phyloP scores from a whole-genome alignment of 2,329 filamentous ascomycete species.

The Davidsoniella virescens region DNA sequence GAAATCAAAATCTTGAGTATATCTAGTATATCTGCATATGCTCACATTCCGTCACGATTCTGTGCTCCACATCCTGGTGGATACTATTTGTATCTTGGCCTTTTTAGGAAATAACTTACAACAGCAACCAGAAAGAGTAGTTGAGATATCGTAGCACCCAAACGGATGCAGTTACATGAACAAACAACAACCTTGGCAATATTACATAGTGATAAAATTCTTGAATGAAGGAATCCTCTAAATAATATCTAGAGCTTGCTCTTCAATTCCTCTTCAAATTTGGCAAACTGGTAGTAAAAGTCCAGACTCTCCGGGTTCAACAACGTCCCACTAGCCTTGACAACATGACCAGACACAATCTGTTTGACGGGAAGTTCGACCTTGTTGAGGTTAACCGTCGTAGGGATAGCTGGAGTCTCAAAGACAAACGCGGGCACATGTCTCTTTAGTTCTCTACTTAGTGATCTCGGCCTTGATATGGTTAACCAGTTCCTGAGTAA shows the following conservation, averaged over 20 bases:
- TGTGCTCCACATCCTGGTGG: too few relatives aligned
- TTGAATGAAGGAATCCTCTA: background rate
- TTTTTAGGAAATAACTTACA: background rate
- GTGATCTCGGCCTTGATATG: constrained; percentile 49
- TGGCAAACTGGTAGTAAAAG: constrained; percentile 63
- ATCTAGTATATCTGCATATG: background rate
- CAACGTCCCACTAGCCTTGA: constrained; percentile 63
- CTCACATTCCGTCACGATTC: background rate
- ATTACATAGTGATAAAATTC: too few relatives aligned
- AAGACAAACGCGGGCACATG: constrained; percentile 70
- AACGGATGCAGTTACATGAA: too few relatives aligned
- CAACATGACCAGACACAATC: constrained; percentile 57
- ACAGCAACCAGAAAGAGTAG: background rate
- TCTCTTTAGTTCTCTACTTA: constrained; percentile 49
- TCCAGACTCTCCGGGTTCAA: constrained; percentile 54
- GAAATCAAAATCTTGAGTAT: too few relatives aligned
- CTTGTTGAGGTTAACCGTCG: constrained; percentile 72
- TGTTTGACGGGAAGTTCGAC: constrained; percentile 74
- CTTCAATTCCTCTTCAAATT: background rate
- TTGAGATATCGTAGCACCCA: background rate
- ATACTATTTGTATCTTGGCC: background rate
- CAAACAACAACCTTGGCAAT: too few relatives aligned
- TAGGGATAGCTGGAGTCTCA: constrained; percentile 66
- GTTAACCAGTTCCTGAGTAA: constrained; percentile 37
- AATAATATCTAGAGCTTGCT: background rate